These are phyloP conservation scores for Colletotrichum agaves DNA, from an alignment of 2,329 filamentous ascomycete species.

Conservation along the genomic window DNA sequence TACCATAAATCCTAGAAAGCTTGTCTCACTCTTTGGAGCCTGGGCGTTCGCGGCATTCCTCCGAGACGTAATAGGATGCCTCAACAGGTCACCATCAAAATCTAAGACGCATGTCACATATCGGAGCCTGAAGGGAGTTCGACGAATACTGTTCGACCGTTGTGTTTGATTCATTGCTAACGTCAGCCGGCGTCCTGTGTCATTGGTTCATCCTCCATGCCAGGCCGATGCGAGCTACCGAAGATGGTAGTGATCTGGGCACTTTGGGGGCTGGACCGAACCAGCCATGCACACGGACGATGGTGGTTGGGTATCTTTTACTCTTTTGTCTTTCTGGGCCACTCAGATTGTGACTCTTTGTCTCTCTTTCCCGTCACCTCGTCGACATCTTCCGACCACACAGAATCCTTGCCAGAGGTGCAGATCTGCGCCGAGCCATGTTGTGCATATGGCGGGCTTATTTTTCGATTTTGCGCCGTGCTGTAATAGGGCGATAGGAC, in stretches of 20 bases:
- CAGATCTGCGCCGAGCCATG: neutral
- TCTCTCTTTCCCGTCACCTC: neutral
- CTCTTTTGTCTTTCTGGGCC: neutral
- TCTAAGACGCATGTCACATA: slow-evolving; percentile 12
- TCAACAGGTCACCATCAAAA: slow-evolving; percentile 6
- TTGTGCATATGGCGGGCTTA: slow-evolving; percentile 5
- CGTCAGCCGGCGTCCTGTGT: slow-evolving; percentile 11
- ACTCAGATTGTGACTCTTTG: neutral
- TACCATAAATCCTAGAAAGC: slow-evolving; percentile 16
- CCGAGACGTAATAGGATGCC: neutral
- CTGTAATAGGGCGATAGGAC: neutral
- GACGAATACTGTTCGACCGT: slow-evolving; percentile 16
- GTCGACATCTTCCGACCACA: neutral
- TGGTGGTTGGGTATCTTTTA: slow-evolving; percentile 10
- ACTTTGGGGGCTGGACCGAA: slow-evolving; percentile 2
- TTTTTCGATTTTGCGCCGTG: neutral
- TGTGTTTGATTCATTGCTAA: slow-evolving; percentile 12
- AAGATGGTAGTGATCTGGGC: slow-evolving; percentile 13
- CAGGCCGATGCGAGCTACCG: slow-evolving; percentile 1
- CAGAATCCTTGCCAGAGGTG: neutral
- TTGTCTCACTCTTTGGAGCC: slow-evolving; percentile 13
- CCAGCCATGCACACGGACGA: neutral
- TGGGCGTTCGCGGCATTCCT: slow-evolving; percentile 2
- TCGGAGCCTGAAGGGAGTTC: neutral
- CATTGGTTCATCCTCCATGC: neutral